Conservation (phyloP, 305 asterid genomes). For the Solanum aculeatissimum region DNA sequence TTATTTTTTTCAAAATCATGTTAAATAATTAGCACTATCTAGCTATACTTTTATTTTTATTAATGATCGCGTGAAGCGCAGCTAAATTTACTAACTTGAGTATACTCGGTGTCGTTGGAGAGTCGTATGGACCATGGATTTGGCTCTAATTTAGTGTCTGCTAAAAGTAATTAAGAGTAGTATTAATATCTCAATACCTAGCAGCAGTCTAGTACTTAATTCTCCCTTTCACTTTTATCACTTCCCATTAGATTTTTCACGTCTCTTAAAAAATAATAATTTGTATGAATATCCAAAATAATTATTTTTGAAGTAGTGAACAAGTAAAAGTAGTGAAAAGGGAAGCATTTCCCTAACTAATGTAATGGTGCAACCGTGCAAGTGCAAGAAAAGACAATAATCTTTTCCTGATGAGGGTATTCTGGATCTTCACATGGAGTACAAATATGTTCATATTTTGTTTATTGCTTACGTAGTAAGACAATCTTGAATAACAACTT, state of each 20-base stretch:
- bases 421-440: background rate
- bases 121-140: no score
- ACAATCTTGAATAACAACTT: background rate
- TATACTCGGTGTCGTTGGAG: no score
- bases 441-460: background rate
- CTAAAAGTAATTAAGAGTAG: background rate
- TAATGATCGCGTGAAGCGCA: background rate
- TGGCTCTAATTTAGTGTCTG: no score
- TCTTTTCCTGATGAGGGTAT: background rate
- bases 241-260: no score
- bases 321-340: background rate
- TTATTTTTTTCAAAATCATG: background rate
- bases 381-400: background rate
- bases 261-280: background rate
- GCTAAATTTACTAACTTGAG: background rate
- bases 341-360: no score
- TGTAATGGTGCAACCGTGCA: no score
- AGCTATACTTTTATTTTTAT: background rate
- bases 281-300: background rate
- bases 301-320: background rate
- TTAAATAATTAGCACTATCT: background rate
- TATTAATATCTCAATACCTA: background rate
- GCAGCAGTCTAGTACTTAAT: background rate
- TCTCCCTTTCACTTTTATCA: background rate
- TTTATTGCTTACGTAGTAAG: background rate